phyloP scores from a whole-genome alignment of 257 asterid species.

The Solanum chiquidenum region DNA sequence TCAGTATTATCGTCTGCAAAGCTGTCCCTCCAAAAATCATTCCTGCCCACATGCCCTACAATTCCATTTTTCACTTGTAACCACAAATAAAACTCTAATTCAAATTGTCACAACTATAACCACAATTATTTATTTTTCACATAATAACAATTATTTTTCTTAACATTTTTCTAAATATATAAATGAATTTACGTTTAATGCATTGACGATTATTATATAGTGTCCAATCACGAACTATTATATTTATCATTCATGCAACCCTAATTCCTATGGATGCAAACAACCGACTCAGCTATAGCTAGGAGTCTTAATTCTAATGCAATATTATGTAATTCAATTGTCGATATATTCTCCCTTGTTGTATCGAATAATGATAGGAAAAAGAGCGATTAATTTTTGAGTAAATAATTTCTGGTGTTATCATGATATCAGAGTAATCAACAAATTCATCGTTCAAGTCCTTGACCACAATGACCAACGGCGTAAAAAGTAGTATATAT shows the following conservation, averaged over 20 bases:
- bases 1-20: constrained; percentile 23
- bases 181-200: not conserved
- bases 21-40: constrained; percentile 55
- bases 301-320: not conserved
- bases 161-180: not conserved
- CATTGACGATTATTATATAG: not conserved
- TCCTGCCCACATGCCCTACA: constrained; percentile 44
- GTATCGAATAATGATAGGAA: not conserved
- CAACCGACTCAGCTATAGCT: not conserved
- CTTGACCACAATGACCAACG: not conserved
- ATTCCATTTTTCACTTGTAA: not conserved
- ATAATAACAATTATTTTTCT: not conserved
- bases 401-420: not conserved
- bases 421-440: not conserved
- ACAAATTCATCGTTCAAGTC: too few relatives aligned
- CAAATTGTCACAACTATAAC: too few relatives aligned
- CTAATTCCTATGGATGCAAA: not conserved
- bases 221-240: not conserved
- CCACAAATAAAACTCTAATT: not conserved
- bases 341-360: not conserved
- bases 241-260: not conserved
- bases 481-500: not conserved
- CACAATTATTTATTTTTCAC: too few relatives aligned
- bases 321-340: not conserved
- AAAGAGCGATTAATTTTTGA: too few relatives aligned